A percentile compares a stretch with the other conserved stretches of the same genome.
phyloP scores from a whole-genome alignment of 495 filamentous ascomycete species.

The Podospora pseudocomata region DNA sequence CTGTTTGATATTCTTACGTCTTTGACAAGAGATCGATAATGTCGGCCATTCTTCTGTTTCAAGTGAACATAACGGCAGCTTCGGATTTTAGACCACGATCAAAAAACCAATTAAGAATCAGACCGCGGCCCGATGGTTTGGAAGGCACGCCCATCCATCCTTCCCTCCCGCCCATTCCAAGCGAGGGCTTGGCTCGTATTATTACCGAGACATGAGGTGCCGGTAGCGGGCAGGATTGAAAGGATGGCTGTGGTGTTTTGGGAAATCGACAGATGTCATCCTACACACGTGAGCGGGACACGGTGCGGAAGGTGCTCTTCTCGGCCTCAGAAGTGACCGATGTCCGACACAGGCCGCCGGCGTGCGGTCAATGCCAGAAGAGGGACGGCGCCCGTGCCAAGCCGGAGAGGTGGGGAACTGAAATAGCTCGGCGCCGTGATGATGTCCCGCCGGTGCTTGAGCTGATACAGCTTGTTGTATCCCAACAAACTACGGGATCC shows the following conservation, averaged over 20 bases:
- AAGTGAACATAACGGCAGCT: background rate
- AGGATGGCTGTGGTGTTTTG: background rate
- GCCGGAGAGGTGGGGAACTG: background rate
- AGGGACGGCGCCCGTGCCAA: background rate
- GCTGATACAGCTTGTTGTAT: background rate
- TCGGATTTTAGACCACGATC: background rate
- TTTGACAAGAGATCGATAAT: background rate
- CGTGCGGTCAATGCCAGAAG: background rate
- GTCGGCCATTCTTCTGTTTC: background rate
- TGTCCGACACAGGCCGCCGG: no score
- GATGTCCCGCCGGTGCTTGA: background rate
- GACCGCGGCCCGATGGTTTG: background rate
- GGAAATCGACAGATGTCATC: background rate
- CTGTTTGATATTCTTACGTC: background rate
- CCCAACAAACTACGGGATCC: no score
- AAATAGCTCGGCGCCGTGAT: background rate
- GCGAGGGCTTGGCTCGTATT: background rate
- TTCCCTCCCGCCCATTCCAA: background rate
- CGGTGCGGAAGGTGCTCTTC: background rate
- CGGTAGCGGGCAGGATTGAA: background rate
- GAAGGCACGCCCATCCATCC: background rate
- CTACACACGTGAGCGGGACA: background rate
- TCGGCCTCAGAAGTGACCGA: no score
- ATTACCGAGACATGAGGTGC: background rate
- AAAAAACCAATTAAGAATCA: background rate